phyloP scores from a whole-genome alignment of 164 flowering plant genomes.

The Magnolia changhungtana region DNA sequence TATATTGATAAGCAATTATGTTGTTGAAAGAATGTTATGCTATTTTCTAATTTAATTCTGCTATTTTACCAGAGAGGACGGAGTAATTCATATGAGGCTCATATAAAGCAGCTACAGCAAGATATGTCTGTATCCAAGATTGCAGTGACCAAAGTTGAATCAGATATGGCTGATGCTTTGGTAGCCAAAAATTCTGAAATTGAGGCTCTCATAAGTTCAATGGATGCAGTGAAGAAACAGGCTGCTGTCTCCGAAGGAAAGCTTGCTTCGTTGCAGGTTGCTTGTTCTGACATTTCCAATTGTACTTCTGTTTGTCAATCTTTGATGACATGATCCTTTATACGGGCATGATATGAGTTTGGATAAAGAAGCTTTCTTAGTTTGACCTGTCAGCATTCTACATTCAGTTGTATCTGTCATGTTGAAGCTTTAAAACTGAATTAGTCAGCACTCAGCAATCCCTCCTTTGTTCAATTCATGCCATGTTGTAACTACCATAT shows the following conservation, averaged over 20 bases:
- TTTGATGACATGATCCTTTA: neutral
- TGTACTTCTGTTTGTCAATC: neutral
- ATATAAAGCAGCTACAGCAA: slow-evolving; percentile 70
- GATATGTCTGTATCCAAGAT: slow-evolving; percentile 65
- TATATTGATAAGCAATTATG: no score
- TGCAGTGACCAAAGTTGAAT: slow-evolving; percentile 66
- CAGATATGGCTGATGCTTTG: slow-evolving; percentile 79
- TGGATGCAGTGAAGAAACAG: slow-evolving; percentile 83
- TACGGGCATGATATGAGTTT: no score
- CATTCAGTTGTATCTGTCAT: no score
- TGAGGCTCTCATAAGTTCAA: slow-evolving; percentile 63
- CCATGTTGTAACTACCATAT: no score
- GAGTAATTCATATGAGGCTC: slow-evolving; percentile 71
- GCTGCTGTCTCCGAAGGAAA: slow-evolving; percentile 87
- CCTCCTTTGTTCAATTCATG: no score
- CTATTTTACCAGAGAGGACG: slow-evolving; percentile 65
- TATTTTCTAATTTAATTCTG: neutral
- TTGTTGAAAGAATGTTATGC: neutral
- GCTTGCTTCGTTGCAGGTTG: slow-evolving; percentile 84
- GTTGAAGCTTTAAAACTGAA: no score
- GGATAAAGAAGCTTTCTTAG: no score
- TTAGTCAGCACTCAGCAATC: no score
- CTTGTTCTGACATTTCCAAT: neutral
- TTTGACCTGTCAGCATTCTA: no score
- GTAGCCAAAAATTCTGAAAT: slow-evolving; percentile 93